A percentile compares a stretch with the other conserved stretches of the same genome.
phyloP scores from a whole-genome alignment of 257 asterid genomes.

The Ophiorrhiza pumila region DNA sequence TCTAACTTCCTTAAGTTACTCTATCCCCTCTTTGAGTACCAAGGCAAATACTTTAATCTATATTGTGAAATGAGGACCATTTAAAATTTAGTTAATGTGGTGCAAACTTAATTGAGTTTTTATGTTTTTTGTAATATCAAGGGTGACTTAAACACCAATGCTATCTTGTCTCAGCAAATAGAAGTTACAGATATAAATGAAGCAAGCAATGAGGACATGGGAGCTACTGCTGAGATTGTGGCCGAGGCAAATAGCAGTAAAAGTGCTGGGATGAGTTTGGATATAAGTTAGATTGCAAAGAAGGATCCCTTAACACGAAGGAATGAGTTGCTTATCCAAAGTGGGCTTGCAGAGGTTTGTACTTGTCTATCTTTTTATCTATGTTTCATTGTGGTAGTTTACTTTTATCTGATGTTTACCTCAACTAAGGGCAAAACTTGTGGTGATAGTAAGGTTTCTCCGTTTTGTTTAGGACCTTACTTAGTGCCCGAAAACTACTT shows the following conservation, averaged over 20 bases:
- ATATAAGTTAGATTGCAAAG: constrained; percentile 60
- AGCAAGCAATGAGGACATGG: constrained; percentile 35
- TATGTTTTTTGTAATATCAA: too few species aligned
- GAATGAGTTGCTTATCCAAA: constrained; percentile 69
- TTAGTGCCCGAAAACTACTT: not conserved
- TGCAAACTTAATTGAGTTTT: not conserved
- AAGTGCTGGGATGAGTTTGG: constrained; percentile 15
- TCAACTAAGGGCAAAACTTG: too few species aligned
- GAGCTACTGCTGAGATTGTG: constrained; percentile 24
- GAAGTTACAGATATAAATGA: constrained; percentile 29
- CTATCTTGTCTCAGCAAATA: constrained; percentile 4
- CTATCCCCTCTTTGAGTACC: constrained; percentile 57
- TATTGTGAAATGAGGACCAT: not conserved
- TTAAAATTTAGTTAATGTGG: not conserved
- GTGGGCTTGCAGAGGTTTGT: constrained; percentile 92
- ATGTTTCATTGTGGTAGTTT: not conserved
- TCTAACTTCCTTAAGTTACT: constrained; percentile 45
- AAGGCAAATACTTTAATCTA: constrained; percentile 38
- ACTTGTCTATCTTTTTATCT: constrained; percentile 4
- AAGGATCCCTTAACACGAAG: constrained; percentile 80
- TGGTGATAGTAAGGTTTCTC: not conserved
- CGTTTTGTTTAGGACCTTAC: not conserved
- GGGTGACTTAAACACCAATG: constrained; percentile 21
- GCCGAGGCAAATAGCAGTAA: constrained; percentile 18
- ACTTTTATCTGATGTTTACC: not conserved